A percentile compares a stretch with the other conserved stretches of the same genome.
These are phyloP conservation scores for Salisapilia sapeloensis DNA, from an alignment of 352 stramenopile species.

Conservation along the genomic window DNA sequence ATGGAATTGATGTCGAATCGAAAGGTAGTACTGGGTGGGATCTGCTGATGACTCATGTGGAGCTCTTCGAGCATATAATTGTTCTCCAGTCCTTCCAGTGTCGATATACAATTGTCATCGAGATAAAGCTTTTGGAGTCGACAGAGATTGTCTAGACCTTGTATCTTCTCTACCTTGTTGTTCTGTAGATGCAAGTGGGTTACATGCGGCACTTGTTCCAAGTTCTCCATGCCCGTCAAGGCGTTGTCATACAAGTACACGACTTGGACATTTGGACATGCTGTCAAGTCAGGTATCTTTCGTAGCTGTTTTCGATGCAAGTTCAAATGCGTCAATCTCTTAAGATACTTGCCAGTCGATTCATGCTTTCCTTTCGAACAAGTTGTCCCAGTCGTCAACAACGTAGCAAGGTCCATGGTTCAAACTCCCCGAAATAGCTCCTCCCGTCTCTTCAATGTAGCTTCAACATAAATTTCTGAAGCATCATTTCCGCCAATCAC, in stretches of 20 bases:
- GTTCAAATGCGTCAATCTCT: constrained; percentile 54
- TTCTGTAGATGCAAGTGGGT: constrained; percentile 61
- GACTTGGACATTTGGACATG: constrained; percentile 8
- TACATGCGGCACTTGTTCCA: constrained; percentile 24
- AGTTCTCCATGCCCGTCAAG: constrained; percentile 28
- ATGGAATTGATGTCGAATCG: constrained; percentile 29
- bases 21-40: constrained; percentile 12
- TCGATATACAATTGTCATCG: constrained; percentile 38
- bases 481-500: no score
- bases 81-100: constrained; percentile 29
- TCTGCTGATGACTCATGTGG: constrained; percentile 38
- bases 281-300: background rate
- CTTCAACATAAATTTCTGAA: no score
- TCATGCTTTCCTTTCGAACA: constrained; percentile 55
- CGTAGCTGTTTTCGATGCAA: background rate
- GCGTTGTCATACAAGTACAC: constrained; percentile 73
- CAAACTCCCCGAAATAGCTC: no score
- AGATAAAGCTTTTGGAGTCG: constrained; percentile 59
- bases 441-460: no score
- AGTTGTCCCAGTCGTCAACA: no score
- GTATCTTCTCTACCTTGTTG: constrained; percentile 35
- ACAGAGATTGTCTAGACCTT: constrained; percentile 17
- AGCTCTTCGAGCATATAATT: constrained; percentile 33
- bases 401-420: no score
- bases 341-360: constrained; percentile 44